Evolutionary conservation across 2,329 filamentous ascomycete genomes (phyloP), one percentile per base, ranked within the genome.

Genomic region (Alternaria gaisen): DNA sequence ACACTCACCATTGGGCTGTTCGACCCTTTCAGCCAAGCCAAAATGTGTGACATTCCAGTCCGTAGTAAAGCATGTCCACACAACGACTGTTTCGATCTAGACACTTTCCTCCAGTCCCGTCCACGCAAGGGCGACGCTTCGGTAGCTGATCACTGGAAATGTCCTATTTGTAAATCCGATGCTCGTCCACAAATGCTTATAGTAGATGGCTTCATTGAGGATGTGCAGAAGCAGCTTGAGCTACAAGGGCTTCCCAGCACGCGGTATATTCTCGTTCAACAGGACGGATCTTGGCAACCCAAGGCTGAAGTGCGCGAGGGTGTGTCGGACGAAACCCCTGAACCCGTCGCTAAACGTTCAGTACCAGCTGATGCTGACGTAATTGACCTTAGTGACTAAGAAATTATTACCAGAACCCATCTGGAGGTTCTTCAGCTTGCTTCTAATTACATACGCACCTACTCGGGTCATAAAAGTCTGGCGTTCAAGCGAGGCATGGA

Each of bases 51-150:
- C 5, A 83, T 85, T 0, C 94, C 95, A 1, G 92, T 90, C 2
- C 89, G 94, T 28, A 89, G 92, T 26, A 80, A 72, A 8, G 69
- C 77, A 3, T 99, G 95, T 76, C 81, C 82, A 24, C 94, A 99
- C 74, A 82, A 90, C 36, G 92, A 97, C 73, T 97, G 93, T 74
- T 97, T 98, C 74, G 94, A 98, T 75, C 87, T 97, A 8, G 86
- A 91, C 20, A 94, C 87, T 1, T 98, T 92, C 82, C 85, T 99
- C 9, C 78, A 83, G 14, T 82, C 67, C 41, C 77, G 63, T 42
- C 61, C 56, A 12, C 59, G 64, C 14, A 68, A 69, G 16, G 68
- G 66, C 14, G 64, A 73, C 38, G 65, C 53, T 0, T 70, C 76
- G 2, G 79, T 85, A 56, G 82, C 86, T 0, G 92, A 95, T 71